Percentiles rank a stretch among this genome's conserved stretches.
Conservation (phyloP, 345 rosid species). For the Hibiscus mutabilis region DNA sequence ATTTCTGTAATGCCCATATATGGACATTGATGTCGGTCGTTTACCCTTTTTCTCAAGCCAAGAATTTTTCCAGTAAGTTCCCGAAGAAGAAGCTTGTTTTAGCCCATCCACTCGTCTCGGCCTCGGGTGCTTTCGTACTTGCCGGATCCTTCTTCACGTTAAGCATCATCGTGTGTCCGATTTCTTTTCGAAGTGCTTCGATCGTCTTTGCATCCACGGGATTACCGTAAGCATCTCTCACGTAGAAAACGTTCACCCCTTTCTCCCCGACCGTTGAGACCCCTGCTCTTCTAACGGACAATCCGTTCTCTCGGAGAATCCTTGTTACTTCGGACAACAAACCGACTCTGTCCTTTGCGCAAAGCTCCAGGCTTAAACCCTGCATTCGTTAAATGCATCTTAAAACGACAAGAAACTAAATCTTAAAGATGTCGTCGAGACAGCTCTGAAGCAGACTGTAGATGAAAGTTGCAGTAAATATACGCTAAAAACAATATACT, state of each 20-base stretch:
- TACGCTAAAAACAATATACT: neutral
- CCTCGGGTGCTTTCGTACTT: conserved; percentile 37
- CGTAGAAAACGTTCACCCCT: conserved; percentile 81
- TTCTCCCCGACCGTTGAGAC: conserved; percentile 83
- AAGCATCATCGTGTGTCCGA: conserved; percentile 79
- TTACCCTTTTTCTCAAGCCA: conserved; percentile 38
- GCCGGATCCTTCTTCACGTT: conserved; percentile 66
- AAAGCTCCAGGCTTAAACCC: conserved; percentile 58
- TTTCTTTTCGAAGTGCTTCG: conserved; percentile 77
- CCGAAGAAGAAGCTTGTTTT: conserved; percentile 89
- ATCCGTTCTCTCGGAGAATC: conserved; percentile 75
- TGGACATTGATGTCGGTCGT: too few relatives aligned
- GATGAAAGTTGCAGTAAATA: neutral
- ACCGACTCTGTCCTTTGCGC: conserved; percentile 61
- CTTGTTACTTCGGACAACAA: conserved; percentile 52
- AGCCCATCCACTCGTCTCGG: conserved; percentile 60
- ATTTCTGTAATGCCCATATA: neutral
- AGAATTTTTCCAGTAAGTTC: conserved; percentile 68
- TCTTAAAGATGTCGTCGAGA: too few relatives aligned
- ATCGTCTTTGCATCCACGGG: conserved; percentile 51
- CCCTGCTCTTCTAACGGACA: conserved; percentile 76
- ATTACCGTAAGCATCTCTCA: conserved; percentile 16
- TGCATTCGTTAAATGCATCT: conserved; percentile 1
- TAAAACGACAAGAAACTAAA: neutral
- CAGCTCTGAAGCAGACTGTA: neutral